Base-by-base conservation (phyloP, 2,329 filamentous ascomycete species). In the Lachnellula subtilissima region DNA sequence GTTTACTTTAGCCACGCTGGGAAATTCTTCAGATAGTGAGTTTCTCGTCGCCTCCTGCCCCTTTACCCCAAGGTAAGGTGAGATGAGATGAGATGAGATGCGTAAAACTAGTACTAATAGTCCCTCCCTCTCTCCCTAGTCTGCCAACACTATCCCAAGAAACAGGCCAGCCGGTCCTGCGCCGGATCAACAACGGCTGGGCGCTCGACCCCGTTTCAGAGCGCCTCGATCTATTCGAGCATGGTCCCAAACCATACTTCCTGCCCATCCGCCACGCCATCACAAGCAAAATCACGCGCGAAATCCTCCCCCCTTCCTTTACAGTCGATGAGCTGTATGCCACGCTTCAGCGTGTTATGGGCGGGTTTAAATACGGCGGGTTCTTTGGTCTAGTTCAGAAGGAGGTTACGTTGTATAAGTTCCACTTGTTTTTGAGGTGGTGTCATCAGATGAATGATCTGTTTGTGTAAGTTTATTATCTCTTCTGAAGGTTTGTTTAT, bases 21-120 rank as follows among this genome's bases (percentile, higher is more conserved):
- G 11, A 55, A 40, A 23, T 50, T 50, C 50, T 51, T 55, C 22
- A 40, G 48, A 46, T 55, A 48, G 48, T 48, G 37, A 46, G 48
- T 42, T 25, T 28, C 22, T 25, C 7, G 1, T 40, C 23, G n/a
- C 9, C 49, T n/a, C 28, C 14, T 35, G 17, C 15, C 25, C 28
- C 9, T 37, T 28, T 32, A 39, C 6, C 37, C 37, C 37, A 11
- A 39, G 1, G 46, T 48, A 32, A 28, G 25, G 12, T n/a, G 6
- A 32, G 14, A 6, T 48, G 12, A n/a, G 22, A 15, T 28, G 25
- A 9, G 28, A 28, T 32, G 23, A 7, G 11, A 17, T 35, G 9
- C 5, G 5, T 32, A 17, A 51, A 22, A 11, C 17, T 15, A 11
- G 19, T 19, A 12, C 19, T 19, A 19, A 25, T 4, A 28, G 14